Percentiles rank a stretch among this genome's conserved stretches.
These are phyloP conservation scores for Ophiostoma triangulosporum DNA, from an alignment of 2,329 filamentous ascomycete species.

Conservation along the genomic window DNA sequence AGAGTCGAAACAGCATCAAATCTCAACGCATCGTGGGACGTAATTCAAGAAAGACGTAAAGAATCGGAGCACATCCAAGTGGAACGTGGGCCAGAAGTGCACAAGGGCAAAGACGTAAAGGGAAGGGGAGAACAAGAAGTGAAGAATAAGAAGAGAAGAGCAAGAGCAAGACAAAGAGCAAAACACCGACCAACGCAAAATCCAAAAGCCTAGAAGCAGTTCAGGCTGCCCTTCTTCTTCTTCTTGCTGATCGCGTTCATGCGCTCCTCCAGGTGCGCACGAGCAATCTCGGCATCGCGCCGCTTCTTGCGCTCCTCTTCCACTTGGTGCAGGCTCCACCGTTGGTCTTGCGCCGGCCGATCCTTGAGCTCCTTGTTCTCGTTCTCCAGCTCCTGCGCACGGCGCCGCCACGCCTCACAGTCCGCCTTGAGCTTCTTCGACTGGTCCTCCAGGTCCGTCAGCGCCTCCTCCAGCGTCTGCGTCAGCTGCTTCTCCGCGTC, in stretches of 20 bases:
- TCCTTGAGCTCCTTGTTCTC: constrained; percentile 56
- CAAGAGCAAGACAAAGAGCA: neutral
- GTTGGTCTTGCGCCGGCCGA: constrained; percentile 38
- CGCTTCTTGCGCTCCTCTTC: constrained; percentile 94
- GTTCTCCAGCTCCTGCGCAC: constrained; percentile 59
- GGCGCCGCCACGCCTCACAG: constrained; percentile 81
- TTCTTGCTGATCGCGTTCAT: constrained; percentile 89
- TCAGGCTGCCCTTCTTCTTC: constrained; percentile 90
- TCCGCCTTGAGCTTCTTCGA: constrained; percentile 86
- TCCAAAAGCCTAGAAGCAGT: constrained; percentile 65
- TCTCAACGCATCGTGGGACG: constrained; percentile 3
- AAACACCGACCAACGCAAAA: neutral
- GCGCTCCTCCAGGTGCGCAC: constrained; percentile 79
- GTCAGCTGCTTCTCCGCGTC: constrained; percentile 94
- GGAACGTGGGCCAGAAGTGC: too few species aligned
- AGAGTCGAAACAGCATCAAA: neutral
- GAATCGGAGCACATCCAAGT: neutral
- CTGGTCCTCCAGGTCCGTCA: constrained; percentile 84
- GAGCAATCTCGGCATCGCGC: constrained; percentile 75
- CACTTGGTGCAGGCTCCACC: constrained; percentile 71
- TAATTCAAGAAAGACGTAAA: constrained; percentile 2
- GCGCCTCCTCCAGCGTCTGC: constrained; percentile 83
- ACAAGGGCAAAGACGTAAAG: too few species aligned
- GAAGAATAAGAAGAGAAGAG: neutral
- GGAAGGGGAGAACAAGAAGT: too few species aligned